Evolutionary conservation across 1,284 basidiomycete species (phyloP).

Genomic region (Sporisorium reilianum): DNA sequence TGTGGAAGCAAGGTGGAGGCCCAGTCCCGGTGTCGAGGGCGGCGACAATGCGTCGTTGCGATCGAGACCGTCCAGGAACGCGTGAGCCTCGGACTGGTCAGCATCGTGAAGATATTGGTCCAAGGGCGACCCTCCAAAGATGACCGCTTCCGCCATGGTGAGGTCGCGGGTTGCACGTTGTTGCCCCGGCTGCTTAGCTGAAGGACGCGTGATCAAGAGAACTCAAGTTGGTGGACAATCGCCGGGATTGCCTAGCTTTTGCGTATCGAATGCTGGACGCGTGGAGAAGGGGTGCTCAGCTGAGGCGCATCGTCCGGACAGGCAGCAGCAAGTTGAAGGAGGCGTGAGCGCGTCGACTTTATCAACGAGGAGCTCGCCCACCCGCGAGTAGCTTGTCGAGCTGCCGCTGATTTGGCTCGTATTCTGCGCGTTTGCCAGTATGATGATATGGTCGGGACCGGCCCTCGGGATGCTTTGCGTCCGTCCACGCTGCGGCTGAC

Average conservation of each 20-base stretch:
- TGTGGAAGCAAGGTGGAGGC: conserved; percentile 1
- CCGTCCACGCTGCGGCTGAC: background rate
- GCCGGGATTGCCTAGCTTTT: background rate
- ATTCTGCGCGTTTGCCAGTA: background rate
- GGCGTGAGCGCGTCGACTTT: conserved; percentile 7
- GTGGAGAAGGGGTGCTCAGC: background rate
- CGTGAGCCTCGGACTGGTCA: background rate
- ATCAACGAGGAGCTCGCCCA: background rate
- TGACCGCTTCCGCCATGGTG: conserved; percentile 56
- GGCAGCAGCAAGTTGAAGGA: background rate
- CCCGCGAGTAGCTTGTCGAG: too few species aligned
- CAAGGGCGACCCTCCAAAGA: conserved; percentile 53
- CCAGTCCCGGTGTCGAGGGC: conserved; percentile 6
- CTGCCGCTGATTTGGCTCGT: background rate
- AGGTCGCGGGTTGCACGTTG: too few species aligned
- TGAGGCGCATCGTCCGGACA: conserved; percentile 1
- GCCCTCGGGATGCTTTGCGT: background rate
- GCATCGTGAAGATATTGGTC: conserved; percentile 48
- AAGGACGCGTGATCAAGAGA: background rate
- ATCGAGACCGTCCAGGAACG: background rate
- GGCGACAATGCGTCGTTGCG: background rate
- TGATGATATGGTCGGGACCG: background rate
- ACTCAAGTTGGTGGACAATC: background rate
- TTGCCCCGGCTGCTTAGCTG: too few species aligned
- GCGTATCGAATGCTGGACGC: background rate